Evolutionary conservation across 257 asterid genomes (phyloP), one percentile per base, ranked within the genome.

Genomic region (Ehretia macrophylla): DNA sequence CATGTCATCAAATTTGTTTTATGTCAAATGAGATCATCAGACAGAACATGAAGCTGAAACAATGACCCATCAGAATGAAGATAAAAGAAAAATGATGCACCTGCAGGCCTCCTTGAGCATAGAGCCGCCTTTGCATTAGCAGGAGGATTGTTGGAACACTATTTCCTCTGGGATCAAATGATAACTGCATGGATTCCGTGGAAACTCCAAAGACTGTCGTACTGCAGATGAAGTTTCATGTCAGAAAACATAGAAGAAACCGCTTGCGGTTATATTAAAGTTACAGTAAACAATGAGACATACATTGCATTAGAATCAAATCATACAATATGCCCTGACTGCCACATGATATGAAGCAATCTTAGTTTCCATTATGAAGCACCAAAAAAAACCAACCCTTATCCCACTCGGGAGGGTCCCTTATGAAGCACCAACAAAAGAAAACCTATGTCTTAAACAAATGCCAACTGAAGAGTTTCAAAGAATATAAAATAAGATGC

Each of bases 151-250:
- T 85, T 32, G 99, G 99, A 64, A 94, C 72, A 51, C 92, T 90
- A 70, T 89, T 94, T 72, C 99, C 99, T 60, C 89, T 81, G 55
- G 64, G 61, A 65, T 94, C 99, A 67, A 81, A 90, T 27, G 97
- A 85, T 58, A 94, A 79, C 81, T 94, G 99, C 99, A 94, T 94
- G 32, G 99, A 94, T 55, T 90, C 97, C 8, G 99, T 85, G 14
- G 99, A 94, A 63, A 94, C 97, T 79, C 99, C 99, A 63, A 94
- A 94, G 49, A 94, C 97, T 42, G 97, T 94, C 71, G 99, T 79
- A 76, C 99, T 94, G 79, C 51, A 56, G 51, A 70, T 59, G 27
- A 61, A 72, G 64, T 70, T 35, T 62, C 66, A 67, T 21, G 57
- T 64, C 74, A 70, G 22, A 49, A 14, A 18, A 23, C 49, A 51